These are phyloP conservation scores for Xerocomus nothofagi DNA, from an alignment of 1,284 basidiomycete species.

Conservation along the genomic window DNA sequence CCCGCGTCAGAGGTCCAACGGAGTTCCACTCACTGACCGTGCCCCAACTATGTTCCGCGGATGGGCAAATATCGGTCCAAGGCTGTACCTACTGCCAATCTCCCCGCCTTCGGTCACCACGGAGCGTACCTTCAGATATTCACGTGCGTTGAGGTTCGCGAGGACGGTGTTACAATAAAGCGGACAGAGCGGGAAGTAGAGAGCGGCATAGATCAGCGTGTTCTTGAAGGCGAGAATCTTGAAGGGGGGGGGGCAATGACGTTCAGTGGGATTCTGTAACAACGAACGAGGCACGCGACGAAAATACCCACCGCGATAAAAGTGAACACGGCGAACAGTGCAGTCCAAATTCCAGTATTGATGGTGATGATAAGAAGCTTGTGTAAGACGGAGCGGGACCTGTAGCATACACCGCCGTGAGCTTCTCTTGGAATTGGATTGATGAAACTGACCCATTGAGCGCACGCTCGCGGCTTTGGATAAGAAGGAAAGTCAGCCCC, in stretches of 20 bases:
- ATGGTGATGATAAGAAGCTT: slow-evolving; percentile 11
- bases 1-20: neutral
- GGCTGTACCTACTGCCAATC: neutral
- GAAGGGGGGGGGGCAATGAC: too few species aligned
- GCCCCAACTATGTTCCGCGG: neutral
- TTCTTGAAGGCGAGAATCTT: slow-evolving; percentile 2
- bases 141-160: slow-evolving; percentile 9
- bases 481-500: neutral
- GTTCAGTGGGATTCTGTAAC: neutral
- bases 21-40: slow-evolving; percentile 1
- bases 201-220: slow-evolving; percentile 4
- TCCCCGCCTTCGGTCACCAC: neutral
- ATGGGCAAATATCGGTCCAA: neutral
- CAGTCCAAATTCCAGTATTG: slow-evolving; percentile 12
- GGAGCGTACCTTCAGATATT: neutral
- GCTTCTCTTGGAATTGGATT: neutral
- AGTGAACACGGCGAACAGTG: slow-evolving; percentile 3
- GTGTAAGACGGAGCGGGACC: neutral
- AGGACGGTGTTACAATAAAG: slow-evolving; percentile 11
- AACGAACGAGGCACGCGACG: neutral
- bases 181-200: slow-evolving; percentile 7
- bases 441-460: neutral
- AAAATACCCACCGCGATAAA: slow-evolving; percentile 4
- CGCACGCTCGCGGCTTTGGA: neutral
- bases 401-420: neutral